Base-by-base conservation (phyloP, 371 early-diverging fungal genomes). In the Apophysomyces sp. region DNA sequence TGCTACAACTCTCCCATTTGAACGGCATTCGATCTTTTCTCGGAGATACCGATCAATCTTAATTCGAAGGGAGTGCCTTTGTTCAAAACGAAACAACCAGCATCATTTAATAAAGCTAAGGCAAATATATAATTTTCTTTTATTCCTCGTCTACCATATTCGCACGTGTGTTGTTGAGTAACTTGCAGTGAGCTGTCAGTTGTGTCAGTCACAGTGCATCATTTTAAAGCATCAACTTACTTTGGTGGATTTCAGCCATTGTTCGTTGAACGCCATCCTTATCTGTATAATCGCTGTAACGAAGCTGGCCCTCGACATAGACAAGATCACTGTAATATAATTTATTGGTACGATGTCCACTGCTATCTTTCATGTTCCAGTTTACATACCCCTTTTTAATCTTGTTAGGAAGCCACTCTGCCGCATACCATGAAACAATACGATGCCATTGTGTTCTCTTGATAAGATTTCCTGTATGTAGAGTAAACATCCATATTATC, bases 391-490 rank as follows among this genome's bases (percentile, higher is more conserved):
- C 86, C 62, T 83, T 84, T 67, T 82, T 81, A 32, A 86, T 69
- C 29, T 76, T 73, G 7, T 70, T 73, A 2, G 72, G 57, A 34
- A 83, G 69, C 73, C 73, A 82, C 1, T 76, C 64, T 37, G 69
- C 68, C 31, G 73, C 59, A 37, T 76, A 68, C 84, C 84, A 86
- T 4, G 76, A 76, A 15, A 70, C 63, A 62, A 86, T 66, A 36
- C 83, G 83, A 61, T 86, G 86, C 86, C 86, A 86, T 63, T 86
- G 86, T 13, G 86, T 86, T 24, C 76, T 77, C 67, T 83, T 81
- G 60, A 86, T 67, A 56, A 81, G 56, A 63, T 83, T 81, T 40
- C 82, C 86, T 86, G 18, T 8, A 4, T 11, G 15, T 32, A 28
- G 6, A 44, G 4, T 44, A 8, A 44, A 21, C 49, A 44, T 9